Evolutionary conservation across 441 rosid genomes (phyloP), one percentile per base, ranked within the genome.

Genomic region (Arabidopsis hybrid): DNA sequence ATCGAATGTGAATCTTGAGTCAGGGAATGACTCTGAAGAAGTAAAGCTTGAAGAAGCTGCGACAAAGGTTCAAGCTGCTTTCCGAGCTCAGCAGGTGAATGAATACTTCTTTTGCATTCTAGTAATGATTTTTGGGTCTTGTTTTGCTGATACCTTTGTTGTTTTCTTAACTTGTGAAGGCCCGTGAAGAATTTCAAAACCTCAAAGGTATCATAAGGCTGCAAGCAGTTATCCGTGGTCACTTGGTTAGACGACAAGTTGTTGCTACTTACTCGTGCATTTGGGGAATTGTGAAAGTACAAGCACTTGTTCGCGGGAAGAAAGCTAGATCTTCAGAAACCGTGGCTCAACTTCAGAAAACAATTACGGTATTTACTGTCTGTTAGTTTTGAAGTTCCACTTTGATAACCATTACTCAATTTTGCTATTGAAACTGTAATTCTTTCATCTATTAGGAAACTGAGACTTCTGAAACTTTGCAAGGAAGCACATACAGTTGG

Each of bases 61-160:
- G 35, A 85, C 69, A 7, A 80, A 64, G 71, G 86, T 86, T 49
- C 97, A 94, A 79, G 89, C 97, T 76, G 91, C 88, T 60, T 66
- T 87, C 75, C 87, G 97, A 83, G 95, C 97, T 76, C 88, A 74
- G 82, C 89, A 83, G 97, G 97, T 95, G 81, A 72, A 53, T 66
- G 81, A 73, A 58, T 67, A 1, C 4, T 47, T 73, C 12, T 64
- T 63, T 3, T 60, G 12, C 57, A 62, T 46, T 31, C 13, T 53
- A 39, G 8, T 63, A 39, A 51, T 67, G 14, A 52, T 51, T 8
- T 21, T 43, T 0, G 6, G 10, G 10, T 74, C 39, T 42, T 16
- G 1, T 5, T 45, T 11, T 40, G 43, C 61, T 70, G 40, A 69
- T 77, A 40, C 29, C 18, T 51, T n/a, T 56, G 14, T 34, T 74